These are phyloP conservation scores for Populus alba DNA, from an alignment of 345 rosid species.

Conservation along the genomic window DNA sequence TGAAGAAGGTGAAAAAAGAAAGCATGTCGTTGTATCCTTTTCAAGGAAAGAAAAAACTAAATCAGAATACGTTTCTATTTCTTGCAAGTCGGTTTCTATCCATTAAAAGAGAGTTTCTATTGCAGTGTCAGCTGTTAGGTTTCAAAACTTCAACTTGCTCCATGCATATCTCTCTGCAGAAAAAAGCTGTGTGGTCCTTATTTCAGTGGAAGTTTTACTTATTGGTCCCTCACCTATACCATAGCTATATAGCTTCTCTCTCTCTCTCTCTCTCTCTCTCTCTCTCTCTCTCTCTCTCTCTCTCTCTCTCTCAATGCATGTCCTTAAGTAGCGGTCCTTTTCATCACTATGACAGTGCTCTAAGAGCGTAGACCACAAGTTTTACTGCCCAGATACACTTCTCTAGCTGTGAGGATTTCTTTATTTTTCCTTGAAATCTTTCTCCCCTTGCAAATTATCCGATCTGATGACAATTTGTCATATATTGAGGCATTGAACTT, in stretches of 20 bases:
- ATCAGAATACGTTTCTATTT: constrained; percentile 21
- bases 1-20: constrained; percentile 10
- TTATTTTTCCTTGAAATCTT: not conserved
- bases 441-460: not conserved
- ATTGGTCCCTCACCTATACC: constrained; percentile 44
- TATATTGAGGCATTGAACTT: not conserved
- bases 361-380: constrained; percentile 28
- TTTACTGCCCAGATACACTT: constrained; percentile 18
- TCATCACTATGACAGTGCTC: constrained; percentile 28
- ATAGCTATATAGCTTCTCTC: not conserved
- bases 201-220: constrained; percentile 18
- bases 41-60: constrained; percentile 18
- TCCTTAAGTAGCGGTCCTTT: constrained; percentile 28
- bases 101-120: not conserved
- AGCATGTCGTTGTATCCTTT: not conserved
- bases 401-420: constrained; percentile 9
- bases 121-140: constrained; percentile 7
- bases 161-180: constrained; percentile 29
- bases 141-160: constrained; percentile 24
- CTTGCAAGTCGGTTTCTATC: not conserved
- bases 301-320: not conserved
- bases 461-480: not conserved
- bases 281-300: not conserved
- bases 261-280: not conserved
- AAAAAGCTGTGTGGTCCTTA: constrained; percentile 47